Evolutionary conservation across 805 yeast genomes (phyloP).

Genomic region (Ogataea corticis): DNA sequence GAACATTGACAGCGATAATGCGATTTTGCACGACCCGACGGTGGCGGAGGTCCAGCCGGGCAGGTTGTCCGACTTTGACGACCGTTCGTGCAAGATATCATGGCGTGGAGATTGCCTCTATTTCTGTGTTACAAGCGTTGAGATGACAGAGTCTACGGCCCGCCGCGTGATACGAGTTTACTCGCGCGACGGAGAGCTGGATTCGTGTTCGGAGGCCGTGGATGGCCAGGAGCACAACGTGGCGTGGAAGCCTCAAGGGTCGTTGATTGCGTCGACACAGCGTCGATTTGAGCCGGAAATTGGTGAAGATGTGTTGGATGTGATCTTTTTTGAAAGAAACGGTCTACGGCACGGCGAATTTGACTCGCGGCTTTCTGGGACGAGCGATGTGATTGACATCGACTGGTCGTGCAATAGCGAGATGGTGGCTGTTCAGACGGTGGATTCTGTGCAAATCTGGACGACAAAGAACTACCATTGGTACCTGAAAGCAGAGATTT

Average conservation of each 20-base stretch:
- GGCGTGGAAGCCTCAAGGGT: slow-evolving; percentile 91
- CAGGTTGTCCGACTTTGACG: slow-evolving; percentile 55
- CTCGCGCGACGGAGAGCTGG: slow-evolving; percentile 73
- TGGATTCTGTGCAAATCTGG: slow-evolving; percentile 79
- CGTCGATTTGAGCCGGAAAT: slow-evolving; percentile 55
- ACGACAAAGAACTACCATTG: slow-evolving; percentile 91
- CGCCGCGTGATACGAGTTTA: slow-evolving; percentile 85
- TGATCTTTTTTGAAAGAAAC: slow-evolving; percentile 88
- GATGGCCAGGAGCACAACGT: slow-evolving; percentile 73
- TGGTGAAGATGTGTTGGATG: slow-evolving; percentile 45
- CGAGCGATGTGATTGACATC: slow-evolving; percentile 49
- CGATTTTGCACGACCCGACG: slow-evolving; percentile 80
- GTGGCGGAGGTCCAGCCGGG: slow-evolving; percentile 76
- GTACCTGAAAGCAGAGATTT: slow-evolving; percentile 85
- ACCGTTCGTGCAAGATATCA: slow-evolving; percentile 50
- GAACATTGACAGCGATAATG: slow-evolving; percentile 56
- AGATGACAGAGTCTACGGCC: slow-evolving; percentile 43
- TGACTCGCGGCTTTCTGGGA: slow-evolving; percentile 58
- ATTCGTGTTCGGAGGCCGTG: slow-evolving; percentile 86
- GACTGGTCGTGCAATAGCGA: slow-evolving; percentile 86
- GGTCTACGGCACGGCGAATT: slow-evolving; percentile 92
- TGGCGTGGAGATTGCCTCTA: slow-evolving; percentile 97
- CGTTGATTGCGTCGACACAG: slow-evolving; percentile 80
- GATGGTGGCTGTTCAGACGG: slow-evolving; percentile 65
- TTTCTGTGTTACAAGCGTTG: slow-evolving; percentile 68